Evolutionary conservation across 257 asterid genomes (phyloP).

Genomic region (Voacanga thouarsii): DNA sequence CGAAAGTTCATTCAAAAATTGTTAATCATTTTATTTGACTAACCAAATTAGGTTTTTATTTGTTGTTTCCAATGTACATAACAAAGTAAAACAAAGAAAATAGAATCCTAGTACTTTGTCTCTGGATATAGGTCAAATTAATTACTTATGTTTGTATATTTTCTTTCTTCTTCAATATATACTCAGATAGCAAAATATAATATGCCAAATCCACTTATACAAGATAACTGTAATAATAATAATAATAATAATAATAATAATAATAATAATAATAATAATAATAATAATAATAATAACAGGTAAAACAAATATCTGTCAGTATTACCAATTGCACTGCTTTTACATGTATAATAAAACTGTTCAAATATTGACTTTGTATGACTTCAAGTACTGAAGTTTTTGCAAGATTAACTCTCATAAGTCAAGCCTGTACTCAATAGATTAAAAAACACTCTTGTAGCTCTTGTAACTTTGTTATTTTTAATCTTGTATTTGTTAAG

Average conservation of each 20-base stretch:
- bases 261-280: too few relatives aligned
- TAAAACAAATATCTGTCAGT: background rate
- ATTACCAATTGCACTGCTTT: background rate
- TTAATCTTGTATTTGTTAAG: too few relatives aligned
- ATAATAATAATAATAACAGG: background rate
- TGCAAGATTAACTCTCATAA: constrained; percentile 31
- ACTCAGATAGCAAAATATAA: too few relatives aligned
- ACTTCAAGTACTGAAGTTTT: background rate
- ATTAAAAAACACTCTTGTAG: constrained; percentile 70
- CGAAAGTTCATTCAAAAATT: background rate
- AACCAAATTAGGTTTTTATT: background rate
- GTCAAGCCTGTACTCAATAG: constrained; percentile 79
- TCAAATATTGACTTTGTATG: background rate
- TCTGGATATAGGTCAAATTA: background rate
- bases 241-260: too few relatives aligned
- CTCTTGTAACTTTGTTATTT: constrained; percentile 63
- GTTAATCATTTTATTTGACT: background rate
- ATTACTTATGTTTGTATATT: background rate
- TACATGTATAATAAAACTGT: background rate
- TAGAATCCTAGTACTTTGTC: background rate
- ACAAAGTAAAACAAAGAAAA: background rate
- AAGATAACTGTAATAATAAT: background rate
- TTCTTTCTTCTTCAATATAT: background rate
- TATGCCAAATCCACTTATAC: background rate
- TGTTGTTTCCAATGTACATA: background rate